phyloP scores from a whole-genome alignment of 2,329 filamentous ascomycete species.

The Cadophora gregata region DNA sequence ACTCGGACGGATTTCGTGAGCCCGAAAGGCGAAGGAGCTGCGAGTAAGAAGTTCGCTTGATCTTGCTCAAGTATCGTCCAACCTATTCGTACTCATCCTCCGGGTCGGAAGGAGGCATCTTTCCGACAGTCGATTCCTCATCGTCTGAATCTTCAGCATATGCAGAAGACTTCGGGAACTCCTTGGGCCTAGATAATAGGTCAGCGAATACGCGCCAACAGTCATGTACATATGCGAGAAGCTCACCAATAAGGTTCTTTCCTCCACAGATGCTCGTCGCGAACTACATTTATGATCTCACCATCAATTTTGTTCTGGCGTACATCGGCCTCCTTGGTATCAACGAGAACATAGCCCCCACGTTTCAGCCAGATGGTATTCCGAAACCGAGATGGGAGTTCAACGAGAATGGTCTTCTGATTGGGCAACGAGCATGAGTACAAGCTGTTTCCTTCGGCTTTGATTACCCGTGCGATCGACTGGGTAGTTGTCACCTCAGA shows the following conservation, averaged over 20 bases:
- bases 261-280: conserved; percentile 90
- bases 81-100: conserved; percentile 59
- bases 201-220: not conserved
- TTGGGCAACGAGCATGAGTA: conserved; percentile 79
- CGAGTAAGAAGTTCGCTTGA: conserved; percentile 38
- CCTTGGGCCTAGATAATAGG: conserved; percentile 64
- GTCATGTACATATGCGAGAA: not conserved
- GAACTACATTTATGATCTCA: conserved; percentile 91
- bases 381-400: conserved; percentile 84
- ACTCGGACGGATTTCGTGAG: conserved; percentile 43
- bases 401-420: conserved; percentile 71
- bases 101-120: conserved; percentile 82
- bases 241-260: conserved; percentile 84
- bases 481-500: conserved; percentile 64
- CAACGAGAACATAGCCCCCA: conserved; percentile 84
- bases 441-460: conserved; percentile 86
- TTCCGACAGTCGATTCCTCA: conserved; percentile 80
- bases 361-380: conserved; percentile 94
- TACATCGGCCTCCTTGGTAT: conserved; percentile 68
- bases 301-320: conserved; percentile 80
- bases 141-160: conserved; percentile 71
- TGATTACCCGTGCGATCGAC: conserved; percentile 77
- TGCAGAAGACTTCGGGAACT: conserved; percentile 71
- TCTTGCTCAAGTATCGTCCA: not conserved
- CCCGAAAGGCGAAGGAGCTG: conserved; percentile 36